Base-by-base conservation (phyloP, 768 basidiomycete species). In the Leucogyrophana mollusca region DNA sequence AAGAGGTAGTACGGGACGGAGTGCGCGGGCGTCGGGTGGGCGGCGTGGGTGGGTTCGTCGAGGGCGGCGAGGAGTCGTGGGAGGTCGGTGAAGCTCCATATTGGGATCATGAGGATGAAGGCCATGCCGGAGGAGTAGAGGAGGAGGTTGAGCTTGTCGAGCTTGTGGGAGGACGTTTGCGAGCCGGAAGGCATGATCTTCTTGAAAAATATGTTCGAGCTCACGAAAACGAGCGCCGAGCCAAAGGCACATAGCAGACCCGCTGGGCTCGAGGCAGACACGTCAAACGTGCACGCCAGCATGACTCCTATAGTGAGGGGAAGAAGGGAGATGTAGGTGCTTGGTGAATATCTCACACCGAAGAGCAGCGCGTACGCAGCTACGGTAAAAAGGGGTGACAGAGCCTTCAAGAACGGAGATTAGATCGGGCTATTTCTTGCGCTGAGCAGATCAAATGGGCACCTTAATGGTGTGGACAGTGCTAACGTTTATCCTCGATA, bases 391-490 rank as follows among this genome's bases (percentile, higher is more conserved):
- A 98, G 74, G 0, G 96, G 96, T 0, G 96, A 97, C 34, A 98
- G 72, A 0, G 96, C 96, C 96, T 98, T 54, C 5, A 41, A 33
- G 21, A 16, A 27, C 10, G 46, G 34, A 44, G 46, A 35, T 50
- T 41, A 45, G 25, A 32, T 34, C 23, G 40, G 30, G 16, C 35
- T 16, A 45, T 6, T 9, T 45, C 14, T 45, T 40, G 23, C 33
- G 13, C 22, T 41, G 25, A 32, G 23, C 45, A 9, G 9, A 32
- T 40, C 38, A 40, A 8, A 27, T 35, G 18, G 18, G 63, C 77
- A 95, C 95, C 85, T 99, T 99, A 69, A 98, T 97, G 38, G 95
- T 98, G 65, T 99, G 96, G 11, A 97, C 94, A 0, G 96, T 99
- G 71, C 90, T 93, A 49, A 99, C 96, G 2, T 90, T 92, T 50